Evolutionary conservation across 768 basidiomycete species (phyloP).

Genomic region (Favolaschia claudopus): DNA sequence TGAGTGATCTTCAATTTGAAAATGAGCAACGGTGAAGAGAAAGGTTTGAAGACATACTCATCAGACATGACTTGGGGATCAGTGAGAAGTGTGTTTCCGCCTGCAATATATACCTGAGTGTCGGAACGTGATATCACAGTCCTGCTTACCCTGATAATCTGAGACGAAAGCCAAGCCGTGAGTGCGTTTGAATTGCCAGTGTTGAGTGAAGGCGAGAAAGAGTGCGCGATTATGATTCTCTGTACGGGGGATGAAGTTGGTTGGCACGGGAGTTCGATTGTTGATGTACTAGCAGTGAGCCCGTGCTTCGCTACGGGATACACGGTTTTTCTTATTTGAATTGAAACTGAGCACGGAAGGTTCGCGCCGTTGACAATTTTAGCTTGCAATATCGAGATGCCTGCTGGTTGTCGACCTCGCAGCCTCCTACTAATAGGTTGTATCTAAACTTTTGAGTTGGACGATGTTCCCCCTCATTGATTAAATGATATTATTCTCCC

Average conservation of each 20-base stretch:
- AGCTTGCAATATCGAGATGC: too few species aligned
- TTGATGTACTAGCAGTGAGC: too few species aligned
- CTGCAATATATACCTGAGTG: not conserved
- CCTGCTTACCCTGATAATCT: conserved; percentile 2
- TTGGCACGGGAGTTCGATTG: not conserved
- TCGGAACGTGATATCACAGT: not conserved
- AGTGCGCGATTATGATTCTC: not conserved
- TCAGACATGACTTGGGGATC: conserved; percentile 4
- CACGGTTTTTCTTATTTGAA: too few species aligned
- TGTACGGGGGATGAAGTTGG: not conserved
- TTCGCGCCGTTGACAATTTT: too few species aligned
- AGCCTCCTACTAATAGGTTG: too few species aligned
- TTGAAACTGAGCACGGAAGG: too few species aligned
- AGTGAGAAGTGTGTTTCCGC: not conserved
- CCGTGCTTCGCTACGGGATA: too few species aligned
- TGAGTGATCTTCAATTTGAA: not conserved
- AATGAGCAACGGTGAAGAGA: not conserved
- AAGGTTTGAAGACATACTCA: not conserved
- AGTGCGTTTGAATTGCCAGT: not conserved
- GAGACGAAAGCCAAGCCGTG: conserved; percentile 1
- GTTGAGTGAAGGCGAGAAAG: conserved; percentile 2
- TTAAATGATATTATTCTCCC: too few species aligned
- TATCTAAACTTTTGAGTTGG: too few species aligned
- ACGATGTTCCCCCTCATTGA: too few species aligned
- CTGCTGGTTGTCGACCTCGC: too few species aligned